Evolutionary conservation across 495 filamentous ascomycete genomes (phyloP).

Genomic region (Daldinia caldariorum): DNA sequence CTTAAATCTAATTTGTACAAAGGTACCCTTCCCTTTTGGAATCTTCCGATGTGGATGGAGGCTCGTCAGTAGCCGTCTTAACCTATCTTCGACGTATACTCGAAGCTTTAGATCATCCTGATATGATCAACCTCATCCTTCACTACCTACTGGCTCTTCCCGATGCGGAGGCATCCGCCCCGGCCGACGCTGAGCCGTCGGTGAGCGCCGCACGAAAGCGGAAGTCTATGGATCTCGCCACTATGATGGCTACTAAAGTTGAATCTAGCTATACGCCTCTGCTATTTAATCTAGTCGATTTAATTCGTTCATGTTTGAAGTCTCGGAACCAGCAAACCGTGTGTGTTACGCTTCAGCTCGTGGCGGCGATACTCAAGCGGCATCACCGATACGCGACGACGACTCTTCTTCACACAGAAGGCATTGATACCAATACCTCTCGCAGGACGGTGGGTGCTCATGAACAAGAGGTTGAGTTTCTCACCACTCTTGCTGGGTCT

Average conservation of each 20-base stretch:
- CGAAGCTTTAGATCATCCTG: conserved; percentile 87
- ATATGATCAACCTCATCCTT: conserved; percentile 92
- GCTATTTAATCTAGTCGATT: conserved; percentile 91
- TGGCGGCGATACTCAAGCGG: conserved; percentile 82
- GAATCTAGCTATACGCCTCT: conserved; percentile 79
- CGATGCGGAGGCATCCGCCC: conserved; percentile 48
- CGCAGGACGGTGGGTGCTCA: conserved; percentile 80
- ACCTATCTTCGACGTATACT: conserved; percentile 93
- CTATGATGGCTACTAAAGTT: conserved; percentile 73
- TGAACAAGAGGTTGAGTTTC: conserved; percentile 77
- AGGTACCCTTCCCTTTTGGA: conserved; percentile 96
- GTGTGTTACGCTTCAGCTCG: conserved; percentile 83
- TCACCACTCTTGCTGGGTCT: conserved; percentile 76
- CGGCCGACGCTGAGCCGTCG: conserved; percentile 39
- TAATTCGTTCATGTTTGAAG: conserved; percentile 84
- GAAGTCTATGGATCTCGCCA: conserved; percentile 88
- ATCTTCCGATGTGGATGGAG: conserved; percentile 95
- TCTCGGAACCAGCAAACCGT: conserved; percentile 89
- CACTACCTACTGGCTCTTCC: conserved; percentile 88
- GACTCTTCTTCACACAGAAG: conserved; percentile 73
- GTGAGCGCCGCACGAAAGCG: conserved; percentile 76
- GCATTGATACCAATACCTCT: conserved; percentile 58
- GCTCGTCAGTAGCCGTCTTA: conserved; percentile 93
- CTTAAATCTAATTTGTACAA: conserved; percentile 16
- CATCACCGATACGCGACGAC: conserved; percentile 87